These are phyloP conservation scores for Raffaelea albimanens DNA, from an alignment of 2,329 filamentous ascomycete species.

Conservation along the genomic window DNA sequence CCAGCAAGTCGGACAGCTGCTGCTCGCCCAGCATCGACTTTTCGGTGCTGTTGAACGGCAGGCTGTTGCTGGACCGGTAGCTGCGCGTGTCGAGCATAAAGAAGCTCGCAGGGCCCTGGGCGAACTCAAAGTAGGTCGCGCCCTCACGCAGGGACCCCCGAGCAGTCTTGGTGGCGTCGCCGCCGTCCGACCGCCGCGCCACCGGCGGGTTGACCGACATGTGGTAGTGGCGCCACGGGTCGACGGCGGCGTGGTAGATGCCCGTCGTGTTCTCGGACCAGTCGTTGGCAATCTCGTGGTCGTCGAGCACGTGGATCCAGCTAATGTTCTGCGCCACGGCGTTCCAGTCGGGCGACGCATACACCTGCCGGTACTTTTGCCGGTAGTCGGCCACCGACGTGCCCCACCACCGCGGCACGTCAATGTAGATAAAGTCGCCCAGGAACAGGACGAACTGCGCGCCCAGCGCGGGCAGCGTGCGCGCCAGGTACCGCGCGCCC, in stretches of 20 bases:
- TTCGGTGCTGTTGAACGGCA: constrained; percentile 47
- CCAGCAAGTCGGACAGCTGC: constrained; percentile 71
- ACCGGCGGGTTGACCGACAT: constrained; percentile 71
- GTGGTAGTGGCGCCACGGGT: constrained; percentile 84
- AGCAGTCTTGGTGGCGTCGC: neutral
- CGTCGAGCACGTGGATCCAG: constrained; percentile 95
- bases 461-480: constrained; percentile 60
- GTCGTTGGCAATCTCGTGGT: constrained; percentile 94
- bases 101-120: constrained; percentile 82
- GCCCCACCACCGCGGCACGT: constrained; percentile 76
- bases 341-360: constrained; percentile 87
- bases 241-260: constrained; percentile 68
- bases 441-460: constrained; percentile 76
- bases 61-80: constrained; percentile 63
- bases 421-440: constrained; percentile 83
- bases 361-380: constrained; percentile 90
- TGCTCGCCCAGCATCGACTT: constrained; percentile 82
- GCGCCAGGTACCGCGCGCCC: constrained; percentile 67
- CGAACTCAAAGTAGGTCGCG: constrained; percentile 82
- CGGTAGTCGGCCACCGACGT: constrained; percentile 67
- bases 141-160: constrained; percentile 21
- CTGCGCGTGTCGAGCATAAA: constrained; percentile 90
- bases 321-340: constrained; percentile 68
- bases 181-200: constrained; percentile 37
- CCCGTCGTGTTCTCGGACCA: constrained; percentile 78